phyloP scores from a whole-genome alignment of 176 grass and related monocot species.

The Juncus effusus region DNA sequence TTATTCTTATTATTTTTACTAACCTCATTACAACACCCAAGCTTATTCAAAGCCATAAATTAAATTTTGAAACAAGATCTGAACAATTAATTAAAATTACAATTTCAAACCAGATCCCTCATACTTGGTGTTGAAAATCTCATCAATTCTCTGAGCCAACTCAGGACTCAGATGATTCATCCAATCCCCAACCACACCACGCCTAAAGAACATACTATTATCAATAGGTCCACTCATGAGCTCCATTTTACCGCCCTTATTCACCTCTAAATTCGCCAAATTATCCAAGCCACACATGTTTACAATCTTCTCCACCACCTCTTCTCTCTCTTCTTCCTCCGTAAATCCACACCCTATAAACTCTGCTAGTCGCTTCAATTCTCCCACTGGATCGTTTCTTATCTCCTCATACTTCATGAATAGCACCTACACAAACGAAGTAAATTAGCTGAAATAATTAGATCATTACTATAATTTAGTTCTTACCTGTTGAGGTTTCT shows the following conservation, averaged over 20 bases:
- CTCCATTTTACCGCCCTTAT: neutral
- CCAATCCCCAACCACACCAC: no score
- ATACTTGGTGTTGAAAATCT: neutral
- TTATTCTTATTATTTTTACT: no score
- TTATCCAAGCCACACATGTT: neutral
- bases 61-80: no score
- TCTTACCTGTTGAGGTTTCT: neutral
- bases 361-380: neutral
- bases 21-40: no score
- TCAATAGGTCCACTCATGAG: neutral
- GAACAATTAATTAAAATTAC: no score
- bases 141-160: neutral
- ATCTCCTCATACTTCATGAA: conserved; percentile 58
- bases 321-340: neutral
- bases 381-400: neutral
- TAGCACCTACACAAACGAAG: conserved; percentile 12
- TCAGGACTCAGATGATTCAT: neutral
- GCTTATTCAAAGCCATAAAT: no score
- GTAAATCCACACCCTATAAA: neutral
- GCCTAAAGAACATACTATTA: neutral
- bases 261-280: neutral
- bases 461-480: no score
- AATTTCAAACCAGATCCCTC: neutral
- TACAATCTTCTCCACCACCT: neutral
- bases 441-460: no score